A percentile compares a stretch with the other conserved stretches of the same genome.
These are phyloP conservation scores for Graphilbum sp. DNA, from an alignment of 2,329 filamentous ascomycete species.

Conservation along the genomic window DNA sequence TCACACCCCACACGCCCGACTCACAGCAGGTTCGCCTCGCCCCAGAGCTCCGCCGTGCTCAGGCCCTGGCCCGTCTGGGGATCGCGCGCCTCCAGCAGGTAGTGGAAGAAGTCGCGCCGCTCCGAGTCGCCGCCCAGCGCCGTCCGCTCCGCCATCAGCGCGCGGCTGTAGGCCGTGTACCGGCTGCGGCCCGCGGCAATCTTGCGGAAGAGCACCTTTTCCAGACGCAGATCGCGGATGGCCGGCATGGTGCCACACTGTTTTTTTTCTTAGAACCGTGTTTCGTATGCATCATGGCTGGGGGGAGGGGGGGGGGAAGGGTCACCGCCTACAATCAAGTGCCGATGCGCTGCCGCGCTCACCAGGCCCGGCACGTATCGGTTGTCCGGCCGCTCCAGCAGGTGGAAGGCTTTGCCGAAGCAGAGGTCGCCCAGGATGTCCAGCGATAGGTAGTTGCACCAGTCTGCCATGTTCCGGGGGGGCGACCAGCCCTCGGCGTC, in stretches of 20 bases:
- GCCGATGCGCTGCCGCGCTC: constrained; percentile 49
- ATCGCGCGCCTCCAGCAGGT: constrained; percentile 54
- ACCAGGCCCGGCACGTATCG: constrained; percentile 52
- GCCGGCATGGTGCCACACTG: constrained; percentile 58
- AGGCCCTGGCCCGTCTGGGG: constrained; percentile 55
- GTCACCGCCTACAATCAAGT: constrained; percentile 41
- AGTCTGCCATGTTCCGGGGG: constrained; percentile 45
- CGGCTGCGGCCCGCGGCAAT: constrained; percentile 50
- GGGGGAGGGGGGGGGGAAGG: not conserved
- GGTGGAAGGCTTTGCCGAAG: constrained; percentile 46
- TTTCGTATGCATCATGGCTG: too few species aligned
- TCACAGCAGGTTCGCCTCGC: constrained; percentile 50
- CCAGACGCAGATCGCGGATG: constrained; percentile 47
- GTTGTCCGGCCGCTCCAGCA: constrained; percentile 42
- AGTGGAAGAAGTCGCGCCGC: constrained; percentile 61
- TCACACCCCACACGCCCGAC: constrained; percentile 8
- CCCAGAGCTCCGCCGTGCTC: constrained; percentile 50
- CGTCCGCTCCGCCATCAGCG: constrained; percentile 49
- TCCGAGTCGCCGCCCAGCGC: constrained; percentile 48
- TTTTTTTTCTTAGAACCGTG: too few species aligned
- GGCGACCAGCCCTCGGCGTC: constrained; percentile 39
- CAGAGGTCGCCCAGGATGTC: constrained; percentile 44
- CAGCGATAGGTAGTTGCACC: constrained; percentile 46
- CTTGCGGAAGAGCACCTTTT: constrained; percentile 50
- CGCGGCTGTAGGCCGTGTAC: constrained; percentile 56